Evolutionary conservation across 768 basidiomycete species (phyloP).

Genomic region (Xerocomellus intermedius): DNA sequence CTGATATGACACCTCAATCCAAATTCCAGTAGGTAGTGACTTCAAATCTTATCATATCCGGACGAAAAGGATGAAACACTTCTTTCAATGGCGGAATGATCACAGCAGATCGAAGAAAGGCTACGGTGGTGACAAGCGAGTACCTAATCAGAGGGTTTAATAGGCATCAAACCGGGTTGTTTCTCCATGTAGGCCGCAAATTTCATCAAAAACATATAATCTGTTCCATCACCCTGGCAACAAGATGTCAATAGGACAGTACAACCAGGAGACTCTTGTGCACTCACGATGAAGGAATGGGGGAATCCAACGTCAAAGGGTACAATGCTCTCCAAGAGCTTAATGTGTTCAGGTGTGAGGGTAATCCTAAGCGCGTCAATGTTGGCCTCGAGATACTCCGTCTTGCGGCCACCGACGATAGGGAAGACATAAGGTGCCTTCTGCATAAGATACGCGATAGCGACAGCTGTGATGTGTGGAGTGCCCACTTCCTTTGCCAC

Average conservation of each 20-base stretch:
- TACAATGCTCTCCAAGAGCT: slow-evolving; percentile 32
- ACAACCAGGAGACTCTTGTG: neutral
- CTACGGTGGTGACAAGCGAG: neutral
- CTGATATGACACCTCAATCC: no score
- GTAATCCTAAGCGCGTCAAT: slow-evolving; percentile 39
- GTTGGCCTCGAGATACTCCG: slow-evolving; percentile 41
- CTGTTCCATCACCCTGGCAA: slow-evolving; percentile 26
- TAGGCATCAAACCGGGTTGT: slow-evolving; percentile 12
- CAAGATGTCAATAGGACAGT: neutral
- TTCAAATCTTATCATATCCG: neutral
- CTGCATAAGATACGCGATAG: slow-evolving; percentile 44
- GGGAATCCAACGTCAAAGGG: slow-evolving; percentile 42
- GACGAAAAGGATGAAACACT: neutral
- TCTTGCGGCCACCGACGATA: slow-evolving; percentile 40
- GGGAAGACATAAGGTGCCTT: slow-evolving; percentile 45
- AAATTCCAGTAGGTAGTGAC: neutral
- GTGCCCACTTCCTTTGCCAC: slow-evolving; percentile 40
- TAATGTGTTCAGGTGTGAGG: slow-evolving; percentile 37
- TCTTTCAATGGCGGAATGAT: neutral
- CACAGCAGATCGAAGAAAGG: neutral
- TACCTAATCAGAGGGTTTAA: slow-evolving; percentile 6
- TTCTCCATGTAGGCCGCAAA: slow-evolving; percentile 17
- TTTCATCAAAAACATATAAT: slow-evolving; percentile 17
- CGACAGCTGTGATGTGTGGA: slow-evolving; percentile 34
- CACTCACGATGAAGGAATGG: slow-evolving; percentile 28